Evolutionary conservation across 805 yeast species (phyloP).

Genomic region (Spathaspora sp.): DNA sequence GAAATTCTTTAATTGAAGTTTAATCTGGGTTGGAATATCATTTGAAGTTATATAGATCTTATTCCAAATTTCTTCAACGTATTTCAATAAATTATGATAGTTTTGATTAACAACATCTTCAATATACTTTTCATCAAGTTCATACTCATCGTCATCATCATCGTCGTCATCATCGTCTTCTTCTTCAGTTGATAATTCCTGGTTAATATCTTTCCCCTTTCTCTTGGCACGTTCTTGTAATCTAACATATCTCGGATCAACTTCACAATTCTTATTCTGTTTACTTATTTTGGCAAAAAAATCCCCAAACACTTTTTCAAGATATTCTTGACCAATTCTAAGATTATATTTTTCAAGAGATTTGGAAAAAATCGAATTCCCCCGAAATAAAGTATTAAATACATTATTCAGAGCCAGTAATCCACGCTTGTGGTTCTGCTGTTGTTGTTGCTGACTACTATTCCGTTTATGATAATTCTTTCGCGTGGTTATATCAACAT

Average conservation of each 20-base stretch:
- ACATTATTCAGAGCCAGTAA: conserved; percentile 21
- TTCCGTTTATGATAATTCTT: conserved; percentile 34
- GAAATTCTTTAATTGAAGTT: conserved; percentile 58
- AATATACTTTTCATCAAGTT: conserved; percentile 28
- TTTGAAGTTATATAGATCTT: conserved; percentile 62
- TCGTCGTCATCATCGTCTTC: conserved; percentile 12
- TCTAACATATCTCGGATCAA: conserved; percentile 68
- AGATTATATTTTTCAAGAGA: conserved; percentile 74
- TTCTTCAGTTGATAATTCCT: conserved; percentile 1
- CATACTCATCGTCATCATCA: conserved; percentile 19
- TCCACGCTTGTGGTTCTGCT: background rate
- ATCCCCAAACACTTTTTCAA: conserved; percentile 70
- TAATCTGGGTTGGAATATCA: conserved; percentile 69
- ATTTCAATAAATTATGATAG: conserved; percentile 44
- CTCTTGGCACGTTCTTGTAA: conserved; percentile 26
- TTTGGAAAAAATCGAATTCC: conserved; percentile 79
- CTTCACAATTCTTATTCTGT: conserved; percentile 62
- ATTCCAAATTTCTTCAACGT: conserved; percentile 62
- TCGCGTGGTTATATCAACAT: conserved; percentile 43
- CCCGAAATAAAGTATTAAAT: conserved; percentile 58
- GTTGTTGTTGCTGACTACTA: conserved; percentile 5
- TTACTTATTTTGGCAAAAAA: conserved; percentile 53
- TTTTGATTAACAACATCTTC: conserved; percentile 43
- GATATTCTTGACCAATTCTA: conserved; percentile 73
- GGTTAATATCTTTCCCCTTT: conserved; percentile 20